phyloP scores from a whole-genome alignment of 2,329 filamentous ascomycete species.

The Plectosphaerella plurivora region DNA sequence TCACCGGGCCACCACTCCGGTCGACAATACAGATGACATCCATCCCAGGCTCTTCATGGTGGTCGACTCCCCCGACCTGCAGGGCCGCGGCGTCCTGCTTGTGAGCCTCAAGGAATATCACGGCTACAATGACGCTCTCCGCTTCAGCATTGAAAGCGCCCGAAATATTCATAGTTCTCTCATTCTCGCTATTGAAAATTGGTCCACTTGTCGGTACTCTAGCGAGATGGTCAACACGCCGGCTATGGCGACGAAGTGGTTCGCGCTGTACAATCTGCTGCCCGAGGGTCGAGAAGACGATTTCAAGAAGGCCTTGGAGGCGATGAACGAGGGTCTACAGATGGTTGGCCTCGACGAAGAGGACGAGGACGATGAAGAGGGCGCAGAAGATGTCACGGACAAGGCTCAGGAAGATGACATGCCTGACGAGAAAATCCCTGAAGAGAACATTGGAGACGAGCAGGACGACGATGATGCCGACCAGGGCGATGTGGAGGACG shows the following conservation, averaged over 20 bases:
- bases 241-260: not conserved
- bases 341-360: not conserved
- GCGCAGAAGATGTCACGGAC: not conserved
- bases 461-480: no score
- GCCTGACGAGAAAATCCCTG: no score
- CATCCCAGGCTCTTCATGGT: constrained; percentile 3
- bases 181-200: not conserved
- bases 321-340: not conserved
- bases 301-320: not conserved
- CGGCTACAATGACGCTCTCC: constrained; percentile 4
- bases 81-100: constrained; percentile 1
- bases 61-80: constrained; percentile 1
- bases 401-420: no score
- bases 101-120: constrained; percentile 1
- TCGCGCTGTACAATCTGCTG: not conserved
- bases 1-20: not conserved
- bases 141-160: not conserved
- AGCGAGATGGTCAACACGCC: not conserved
- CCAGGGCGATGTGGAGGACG: not conserved
- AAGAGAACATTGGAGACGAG: no score
- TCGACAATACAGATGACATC: not conserved
- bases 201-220: not conserved
- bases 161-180: not conserved
- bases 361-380: not conserved
- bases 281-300: not conserved